These are phyloP conservation scores for Coniosporium tulheliwenetii DNA, from an alignment of 2,329 filamentous ascomycete species.

Conservation along the genomic window DNA sequence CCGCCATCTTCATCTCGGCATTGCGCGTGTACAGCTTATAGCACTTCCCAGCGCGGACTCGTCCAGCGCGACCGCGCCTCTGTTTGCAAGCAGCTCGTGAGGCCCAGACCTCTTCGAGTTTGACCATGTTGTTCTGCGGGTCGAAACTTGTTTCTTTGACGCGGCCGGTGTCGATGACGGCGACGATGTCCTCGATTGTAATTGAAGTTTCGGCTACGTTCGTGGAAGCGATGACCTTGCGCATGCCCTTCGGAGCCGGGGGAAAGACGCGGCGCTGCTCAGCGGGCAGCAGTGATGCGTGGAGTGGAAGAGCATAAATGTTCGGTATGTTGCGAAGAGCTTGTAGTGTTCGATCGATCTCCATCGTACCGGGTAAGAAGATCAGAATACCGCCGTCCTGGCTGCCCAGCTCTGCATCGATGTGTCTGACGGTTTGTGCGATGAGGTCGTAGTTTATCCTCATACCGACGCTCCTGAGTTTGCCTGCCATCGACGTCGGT, in stretches of 20 bases:
- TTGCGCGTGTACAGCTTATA: slow-evolving; percentile 90
- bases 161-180: slow-evolving; percentile 85
- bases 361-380: slow-evolving; percentile 80
- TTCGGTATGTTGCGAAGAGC: slow-evolving; percentile 48
- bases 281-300: slow-evolving; percentile 76
- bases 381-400: slow-evolving; percentile 83
- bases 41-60: slow-evolving; percentile 79
- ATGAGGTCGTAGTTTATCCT: slow-evolving; percentile 88
- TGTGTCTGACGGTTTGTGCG: slow-evolving; percentile 60
- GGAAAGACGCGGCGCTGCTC: slow-evolving; percentile 84
- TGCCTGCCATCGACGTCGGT: slow-evolving; percentile 19
- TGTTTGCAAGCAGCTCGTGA: slow-evolving; percentile 91
- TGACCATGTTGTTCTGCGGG: slow-evolving; percentile 81
- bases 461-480: slow-evolving; percentile 38
- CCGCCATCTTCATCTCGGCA: slow-evolving; percentile 70
- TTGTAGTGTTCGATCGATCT: slow-evolving; percentile 71
- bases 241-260: slow-evolving; percentile 57
- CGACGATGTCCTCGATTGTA: slow-evolving; percentile 93
- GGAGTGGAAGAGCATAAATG: slow-evolving; percentile 70
- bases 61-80: slow-evolving; percentile 77
- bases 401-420: slow-evolving; percentile 60
- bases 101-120: slow-evolving; percentile 88
- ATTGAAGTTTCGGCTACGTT: slow-evolving; percentile 98
- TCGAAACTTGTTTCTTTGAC: slow-evolving; percentile 97
- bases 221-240: slow-evolving; percentile 87